Base-by-base conservation (phyloP, 2,329 filamentous ascomycete species). In the Nannizzia gypsea region DNA sequence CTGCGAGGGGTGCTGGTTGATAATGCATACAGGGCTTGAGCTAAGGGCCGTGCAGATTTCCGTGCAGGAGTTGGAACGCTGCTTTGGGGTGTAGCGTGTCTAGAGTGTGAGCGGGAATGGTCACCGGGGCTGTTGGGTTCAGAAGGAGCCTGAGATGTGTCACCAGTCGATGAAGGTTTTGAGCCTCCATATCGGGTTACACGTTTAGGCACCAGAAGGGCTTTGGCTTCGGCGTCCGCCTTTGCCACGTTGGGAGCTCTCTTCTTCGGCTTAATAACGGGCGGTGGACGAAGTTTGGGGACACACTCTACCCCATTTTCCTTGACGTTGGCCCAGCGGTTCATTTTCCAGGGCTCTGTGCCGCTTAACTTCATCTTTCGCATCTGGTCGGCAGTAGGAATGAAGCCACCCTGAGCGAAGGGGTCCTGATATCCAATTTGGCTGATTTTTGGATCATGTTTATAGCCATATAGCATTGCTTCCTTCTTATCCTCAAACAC, bases 401-500 rank as follows among this genome's bases (percentile, higher is more conserved):
- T 72, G 64, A 77, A 77, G 8, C 75, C 74, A 52, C 74, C 75
- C 64, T 85, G 82, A 1, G 74, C 68, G 61, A 82, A 82, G 0
- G 83, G 80, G 65, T 84, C 79, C 64, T 84, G 82, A 58, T 71
- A 73, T n/a, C 78, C 77, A 40, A 72, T 69, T 58, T 74, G 73
- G 38, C 67, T 64, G 38, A 71, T 69, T 64, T 80, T 80, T 0
- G 78, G 69, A 62, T 82, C 80, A 67, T 81, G 81, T 36, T 75
- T 76, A 67, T 84, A 85, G 59, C 81, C 80, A 66, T 85, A 85
- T 0, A 85, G 71, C 60, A 79, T 78, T 0, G 82, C 78, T 70
- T 85, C 82, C 64, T 83, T 83, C 69, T 79, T 79, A 64, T 83
- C 82, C 66, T 83, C 81, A 62, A 77, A 83, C 2, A 81, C 67